A percentile compares a stretch with the other conserved stretches of the same genome.
Evolutionary conservation across 208 protist genomes (phyloP).

Genomic region (Balamuthia mandrillaris): DNA sequence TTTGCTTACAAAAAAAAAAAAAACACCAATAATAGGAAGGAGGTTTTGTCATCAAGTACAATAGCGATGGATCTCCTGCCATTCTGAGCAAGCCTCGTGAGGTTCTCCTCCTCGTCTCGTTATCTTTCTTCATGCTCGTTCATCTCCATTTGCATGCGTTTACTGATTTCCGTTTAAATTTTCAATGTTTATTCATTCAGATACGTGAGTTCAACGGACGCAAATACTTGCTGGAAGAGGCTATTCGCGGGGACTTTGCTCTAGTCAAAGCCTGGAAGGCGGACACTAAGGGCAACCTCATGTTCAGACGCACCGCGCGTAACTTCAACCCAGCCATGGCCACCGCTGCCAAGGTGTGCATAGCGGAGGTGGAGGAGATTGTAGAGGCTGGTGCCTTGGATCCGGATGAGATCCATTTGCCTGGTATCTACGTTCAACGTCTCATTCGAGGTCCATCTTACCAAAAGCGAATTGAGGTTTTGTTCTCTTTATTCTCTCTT

Average conservation of each 20-base stretch:
- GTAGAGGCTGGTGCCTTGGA: conserved; percentile 86
- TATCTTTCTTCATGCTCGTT: neutral
- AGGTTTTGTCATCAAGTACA: conserved; percentile 88
- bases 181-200: neutral
- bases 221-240: conserved; percentile 86
- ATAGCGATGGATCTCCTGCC: conserved; percentile 71
- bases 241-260: conserved; percentile 85
- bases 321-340: conserved; percentile 92
- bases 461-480: conserved; percentile 71
- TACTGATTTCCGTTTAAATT: neutral
- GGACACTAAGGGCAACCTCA: conserved; percentile 73
- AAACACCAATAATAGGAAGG: conserved; percentile 72
- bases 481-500: neutral
- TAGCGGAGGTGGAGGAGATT: conserved; percentile 91
- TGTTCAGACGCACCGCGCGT: conserved; percentile 78
- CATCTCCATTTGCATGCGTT: neutral
- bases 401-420: conserved; percentile 89
- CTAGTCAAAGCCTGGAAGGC: conserved; percentile 91
- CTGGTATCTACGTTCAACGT: conserved; percentile 89
- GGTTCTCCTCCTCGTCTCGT: conserved; percentile 50
- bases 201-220: conserved; percentile 79
- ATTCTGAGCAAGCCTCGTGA: conserved; percentile 79
- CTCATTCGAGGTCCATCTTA: conserved; percentile 71
- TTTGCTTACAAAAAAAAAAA: neutral
- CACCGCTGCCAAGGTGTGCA: conserved; percentile 81